Percentiles rank a stretch among this genome's conserved stretches.
These are phyloP conservation scores for Macrolepiota albuminosa DNA, from an alignment of 768 basidiomycete species.

Conservation along the genomic window DNA sequence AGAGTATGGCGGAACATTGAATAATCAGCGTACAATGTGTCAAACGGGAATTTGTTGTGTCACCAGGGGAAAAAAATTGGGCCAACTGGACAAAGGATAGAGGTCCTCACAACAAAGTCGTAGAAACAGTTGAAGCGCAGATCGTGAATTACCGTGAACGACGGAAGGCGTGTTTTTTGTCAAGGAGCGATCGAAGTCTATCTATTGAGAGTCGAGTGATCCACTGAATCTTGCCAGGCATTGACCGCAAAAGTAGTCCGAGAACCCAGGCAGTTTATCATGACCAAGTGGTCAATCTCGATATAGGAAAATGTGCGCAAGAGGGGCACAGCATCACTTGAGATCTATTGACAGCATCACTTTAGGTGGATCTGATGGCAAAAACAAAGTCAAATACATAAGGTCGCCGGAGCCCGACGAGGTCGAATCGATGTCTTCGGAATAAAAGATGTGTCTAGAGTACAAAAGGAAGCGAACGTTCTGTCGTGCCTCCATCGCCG, in stretches of 20 bases:
- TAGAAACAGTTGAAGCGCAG: background rate
- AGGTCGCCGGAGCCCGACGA: constrained; percentile 22
- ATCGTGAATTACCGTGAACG: constrained; percentile 5
- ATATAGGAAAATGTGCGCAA: constrained; percentile 8
- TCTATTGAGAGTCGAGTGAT: background rate
- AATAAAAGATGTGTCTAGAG: constrained; percentile 7
- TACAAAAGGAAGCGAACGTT: constrained; percentile 10
- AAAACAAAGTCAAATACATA: constrained; percentile 14
- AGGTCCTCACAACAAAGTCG: constrained; percentile 3
- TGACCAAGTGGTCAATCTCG: background rate
- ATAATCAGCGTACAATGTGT: constrained; percentile 5
- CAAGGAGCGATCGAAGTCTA: background rate
- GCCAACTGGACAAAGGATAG: constrained; percentile 2
- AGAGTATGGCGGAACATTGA: constrained; percentile 1
- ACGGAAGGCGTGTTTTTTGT: constrained; percentile 5
- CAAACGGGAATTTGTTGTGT: constrained; percentile 4
- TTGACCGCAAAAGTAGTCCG: background rate
- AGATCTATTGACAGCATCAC: constrained; percentile 11
- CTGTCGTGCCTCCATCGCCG: background rate
- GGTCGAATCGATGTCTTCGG: constrained; percentile 33
- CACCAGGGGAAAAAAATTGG: background rate
- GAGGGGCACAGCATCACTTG: constrained; percentile 14
- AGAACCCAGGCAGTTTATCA: constrained; percentile 4
- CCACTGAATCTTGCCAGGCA: background rate
- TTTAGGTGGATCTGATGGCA: constrained; percentile 11